Percentiles rank a stretch among this genome's conserved stretches.
phyloP scores from a whole-genome alignment of 768 basidiomycete genomes.

The Gymnopilus junonius region DNA sequence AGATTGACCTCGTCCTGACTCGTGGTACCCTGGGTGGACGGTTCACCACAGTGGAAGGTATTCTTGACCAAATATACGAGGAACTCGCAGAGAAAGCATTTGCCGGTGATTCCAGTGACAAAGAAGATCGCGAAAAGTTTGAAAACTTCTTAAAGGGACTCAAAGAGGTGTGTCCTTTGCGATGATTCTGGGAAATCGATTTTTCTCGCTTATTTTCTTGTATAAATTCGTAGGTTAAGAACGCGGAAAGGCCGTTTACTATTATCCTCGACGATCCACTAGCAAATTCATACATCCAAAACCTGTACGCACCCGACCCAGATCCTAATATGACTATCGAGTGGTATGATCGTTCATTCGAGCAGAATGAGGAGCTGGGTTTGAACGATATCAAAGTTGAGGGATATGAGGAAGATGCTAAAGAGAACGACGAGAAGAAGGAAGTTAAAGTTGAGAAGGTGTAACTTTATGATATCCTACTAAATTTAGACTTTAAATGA shows the following conservation, averaged over 20 bases:
- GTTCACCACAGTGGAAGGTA: slow-evolving; percentile 97
- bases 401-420: slow-evolving; percentile 54
- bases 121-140: slow-evolving; percentile 62
- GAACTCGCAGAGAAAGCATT: slow-evolving; percentile 91
- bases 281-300: slow-evolving; percentile 95
- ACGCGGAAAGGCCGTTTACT: slow-evolving; percentile 81
- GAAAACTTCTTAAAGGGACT: slow-evolving; percentile 75
- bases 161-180: too few species aligned
- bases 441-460: not conserved
- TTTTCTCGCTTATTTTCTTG: not conserved
- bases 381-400: slow-evolving; percentile 91
- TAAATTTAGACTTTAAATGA: not conserved
- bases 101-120: slow-evolving; percentile 66
- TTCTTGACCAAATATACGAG: slow-evolving; percentile 92
- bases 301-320: slow-evolving; percentile 95
- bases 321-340: slow-evolving; percentile 93
- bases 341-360: slow-evolving; percentile 80
- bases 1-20: slow-evolving; percentile 90
- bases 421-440: not conserved
- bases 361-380: slow-evolving; percentile 95
- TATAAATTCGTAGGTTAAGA: slow-evolving; percentile 88
- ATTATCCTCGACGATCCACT: slow-evolving; percentile 95
- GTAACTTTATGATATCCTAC: not conserved
- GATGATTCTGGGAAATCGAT: too few species aligned
- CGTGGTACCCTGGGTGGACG: slow-evolving; percentile 94